These are phyloP conservation scores for Trichoderma sp. DNA, from an alignment of 2,329 filamentous ascomycete species.

Conservation along the genomic window DNA sequence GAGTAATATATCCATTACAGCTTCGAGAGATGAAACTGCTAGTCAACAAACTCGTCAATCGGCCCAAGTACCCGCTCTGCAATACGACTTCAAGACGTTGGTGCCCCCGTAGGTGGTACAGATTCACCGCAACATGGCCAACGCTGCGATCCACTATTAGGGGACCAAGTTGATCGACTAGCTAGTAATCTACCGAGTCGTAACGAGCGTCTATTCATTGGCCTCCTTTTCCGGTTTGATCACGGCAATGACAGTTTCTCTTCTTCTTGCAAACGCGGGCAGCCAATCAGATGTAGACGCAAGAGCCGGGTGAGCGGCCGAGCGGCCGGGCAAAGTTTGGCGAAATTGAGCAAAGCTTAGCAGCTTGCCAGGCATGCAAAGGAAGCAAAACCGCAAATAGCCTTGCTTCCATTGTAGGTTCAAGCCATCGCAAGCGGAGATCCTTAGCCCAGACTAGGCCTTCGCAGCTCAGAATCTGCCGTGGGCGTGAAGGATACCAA, in stretches of 20 bases:
- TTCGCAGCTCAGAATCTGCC: neutral
- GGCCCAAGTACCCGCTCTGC: neutral
- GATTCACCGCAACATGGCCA: slow-evolving; percentile 12
- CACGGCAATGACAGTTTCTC: neutral
- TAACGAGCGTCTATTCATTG: neutral
- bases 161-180: slow-evolving; percentile 6
- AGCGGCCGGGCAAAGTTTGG: neutral
- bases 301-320: slow-evolving; percentile 1
- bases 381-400: neutral
- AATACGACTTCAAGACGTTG: neutral
- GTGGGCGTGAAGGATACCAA: slow-evolving; percentile 1
- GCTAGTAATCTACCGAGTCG: neutral
- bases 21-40: neutral
- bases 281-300: slow-evolving; percentile 1
- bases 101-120: neutral
- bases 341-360: neutral
- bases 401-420: neutral
- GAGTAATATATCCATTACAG: neutral
- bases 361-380: neutral
- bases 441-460: neutral
- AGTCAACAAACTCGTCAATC: neutral
- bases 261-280: neutral
- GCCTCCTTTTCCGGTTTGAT: slow-evolving; percentile 4
- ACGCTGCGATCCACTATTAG: slow-evolving; percentile 7
- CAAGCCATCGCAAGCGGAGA: neutral